A percentile compares a stretch with the other conserved stretches of the same genome.
Conservation (phyloP, 163 green algal species). For the Smithsoniella earleae region DNA sequence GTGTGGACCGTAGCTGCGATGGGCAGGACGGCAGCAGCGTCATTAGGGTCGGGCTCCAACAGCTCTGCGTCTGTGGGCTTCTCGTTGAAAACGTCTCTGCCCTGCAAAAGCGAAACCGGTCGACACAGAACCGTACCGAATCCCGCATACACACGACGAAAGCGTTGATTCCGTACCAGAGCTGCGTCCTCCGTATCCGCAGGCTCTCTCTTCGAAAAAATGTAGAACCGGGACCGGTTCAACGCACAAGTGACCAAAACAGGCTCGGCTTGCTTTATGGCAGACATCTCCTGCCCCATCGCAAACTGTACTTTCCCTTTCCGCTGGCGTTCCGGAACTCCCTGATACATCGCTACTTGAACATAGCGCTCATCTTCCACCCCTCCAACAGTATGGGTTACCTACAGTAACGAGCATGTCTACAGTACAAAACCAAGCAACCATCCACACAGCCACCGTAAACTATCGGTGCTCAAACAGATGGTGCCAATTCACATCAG, state of each 20-base stretch:
- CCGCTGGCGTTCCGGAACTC: conserved; percentile 28
- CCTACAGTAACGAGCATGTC: conserved; percentile 12
- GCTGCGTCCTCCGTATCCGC: conserved; percentile 55
- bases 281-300: conserved; percentile 17
- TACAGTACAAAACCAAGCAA: too few species aligned
- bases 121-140: neutral
- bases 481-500: too few species aligned
- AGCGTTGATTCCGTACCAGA: too few species aligned
- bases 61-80: conserved; percentile 66
- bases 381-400: conserved; percentile 72
- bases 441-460: too few species aligned
- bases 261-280: conserved; percentile 52
- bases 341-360: conserved; percentile 82
- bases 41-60: conserved; percentile 38
- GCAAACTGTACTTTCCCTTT: conserved; percentile 11
- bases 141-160: too few species aligned
- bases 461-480: too few species aligned
- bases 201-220: conserved; percentile 72
- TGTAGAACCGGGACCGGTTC: conserved; percentile 75
- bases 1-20: conserved; percentile 70
- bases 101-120: conserved; percentile 30
- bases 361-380: conserved; percentile 96
- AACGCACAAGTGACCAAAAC: conserved; percentile 72
- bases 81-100: conserved; percentile 96
- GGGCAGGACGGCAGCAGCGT: conserved; percentile 44